Base-by-base conservation (phyloP, 495 filamentous ascomycete genomes). In the Penicillium daleae region DNA sequence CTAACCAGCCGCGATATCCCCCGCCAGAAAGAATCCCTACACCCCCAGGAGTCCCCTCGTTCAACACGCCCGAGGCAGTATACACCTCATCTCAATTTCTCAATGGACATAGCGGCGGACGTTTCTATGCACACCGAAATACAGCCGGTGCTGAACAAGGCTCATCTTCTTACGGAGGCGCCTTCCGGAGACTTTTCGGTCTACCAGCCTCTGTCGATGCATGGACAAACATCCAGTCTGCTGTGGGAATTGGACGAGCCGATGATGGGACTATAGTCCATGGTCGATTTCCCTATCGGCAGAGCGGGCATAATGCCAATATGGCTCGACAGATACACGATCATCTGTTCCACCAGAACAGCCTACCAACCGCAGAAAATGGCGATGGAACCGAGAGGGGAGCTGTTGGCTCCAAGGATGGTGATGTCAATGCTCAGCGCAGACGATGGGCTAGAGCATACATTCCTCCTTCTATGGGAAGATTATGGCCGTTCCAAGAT, bases 1-100 rank as follows among this genome's bases (percentile, higher is more conserved):
- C 74, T n/a, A 53, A 67, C 29, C 64, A 68, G 27, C 81, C 81
- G 9, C 60, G 35, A 33, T 76, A 72, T 55, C 78, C 78, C 44
- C 78, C 80, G 27, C 80, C 80, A 7, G 63, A 65, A 31, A 68
- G 81, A 59, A 57, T 66, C 10, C 77, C 79, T 6, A 83, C 81
- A 9, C 81, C 81, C 29, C 79, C 80, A 2, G 78, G 80, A 2
- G 63, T 83, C 37, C 81, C 81, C 1, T 78, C 78, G 1, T 83
- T 83, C 59, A 75, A 77, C 29, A 75, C 76, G 12, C 71, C 68
- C 21, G 79, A 81, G 66, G 81, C 81, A 7, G 58, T 80, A 8
- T 62, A 64, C 19, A 76, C 68, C 61, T 69, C 75, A 27, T 62
- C 70, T 8, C 76, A 66, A 21, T 74, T 75, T 29, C 44, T 69